Evolutionary conservation across 228 moss, liverwort and hornwort species (phyloP), one percentile per base, ranked within the genome.

Genomic region (Sphagnum magellanicum): DNA sequence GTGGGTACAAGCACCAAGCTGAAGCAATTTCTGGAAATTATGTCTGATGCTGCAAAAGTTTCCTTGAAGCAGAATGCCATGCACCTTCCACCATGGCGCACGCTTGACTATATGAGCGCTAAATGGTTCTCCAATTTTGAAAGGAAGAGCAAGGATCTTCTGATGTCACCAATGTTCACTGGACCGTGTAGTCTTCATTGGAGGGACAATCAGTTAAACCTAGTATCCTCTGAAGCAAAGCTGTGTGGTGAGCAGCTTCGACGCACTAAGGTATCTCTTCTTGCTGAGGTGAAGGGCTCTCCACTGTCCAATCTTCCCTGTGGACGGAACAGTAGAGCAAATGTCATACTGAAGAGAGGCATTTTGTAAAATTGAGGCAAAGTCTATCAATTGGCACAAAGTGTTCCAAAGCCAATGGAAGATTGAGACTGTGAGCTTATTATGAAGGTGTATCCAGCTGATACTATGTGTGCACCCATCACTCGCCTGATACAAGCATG

Each of bases 41-140:
- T 92, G 92, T 88, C 87, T 9, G 88, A 88, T 46, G 85, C 90
- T 12, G 88, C 87, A 11, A 89, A 87, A 61, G 63, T 63, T 8
- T 89, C 89, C 4, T 68, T 87, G 55, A 81, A 83, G 75, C 87
- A 92, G 61, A 89, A 88, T 50, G 74, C 69, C 65, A 89, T 92
- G 89, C 77, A 85, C 59, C 81, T 92, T 63, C 92, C 92, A n/a
- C 92, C 92, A 0, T 92, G 92, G 92, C 81, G 92, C 49, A 92
- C 92, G 6, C 78, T 92, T 14, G 80, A 83, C 52, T 92, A 85
- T 82, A 88, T 90, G 77, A 83, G 65, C 58, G 79, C 87, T 5
- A 90, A 90, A 65, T 92, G 92, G 92, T 72, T 92, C 58, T 82
- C 90, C 52, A 67, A 75, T 59, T 72, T 74, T 11, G 84, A 79